Evolutionary conservation across 2,329 filamentous ascomycete species (phyloP).

Genomic region (Chrysoporthe deuterocubensis): DNA sequence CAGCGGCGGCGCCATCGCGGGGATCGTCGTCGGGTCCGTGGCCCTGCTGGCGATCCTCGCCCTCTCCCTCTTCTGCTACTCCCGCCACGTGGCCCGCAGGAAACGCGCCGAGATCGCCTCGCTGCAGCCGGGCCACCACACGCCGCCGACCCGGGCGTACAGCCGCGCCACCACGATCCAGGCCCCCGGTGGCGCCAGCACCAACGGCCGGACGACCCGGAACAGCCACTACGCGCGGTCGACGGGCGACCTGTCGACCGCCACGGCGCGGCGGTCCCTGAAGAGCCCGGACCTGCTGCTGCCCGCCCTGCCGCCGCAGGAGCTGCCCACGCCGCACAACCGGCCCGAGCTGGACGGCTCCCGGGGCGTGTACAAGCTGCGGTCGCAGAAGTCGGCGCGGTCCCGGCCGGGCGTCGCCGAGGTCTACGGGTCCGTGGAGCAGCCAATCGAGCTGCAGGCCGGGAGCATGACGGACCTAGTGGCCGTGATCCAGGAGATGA

Average conservation of each 20-base stretch:
- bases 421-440: conserved; percentile 16
- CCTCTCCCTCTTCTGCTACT: conserved; percentile 27
- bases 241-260: conserved; percentile 2
- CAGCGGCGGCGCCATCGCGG: conserved; percentile 34
- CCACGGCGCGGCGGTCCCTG: conserved; percentile 6
- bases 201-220: not conserved
- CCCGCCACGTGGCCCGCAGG: conserved; percentile 19
- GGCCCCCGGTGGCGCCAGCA: not conserved
- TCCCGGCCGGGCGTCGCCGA: not conserved
- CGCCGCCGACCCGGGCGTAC: conserved; percentile 1
- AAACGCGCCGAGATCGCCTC: conserved; percentile 22
- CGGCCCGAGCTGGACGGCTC: conserved; percentile 19
- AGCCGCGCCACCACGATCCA: conserved; percentile 6
- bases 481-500: conserved; percentile 5
- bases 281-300: conserved; percentile 12
- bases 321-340: conserved; percentile 25
- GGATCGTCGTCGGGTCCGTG: conserved; percentile 33
- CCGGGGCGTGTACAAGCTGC: conserved; percentile 4
- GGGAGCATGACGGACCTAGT: conserved; percentile 22
- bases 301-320: conserved; percentile 16
- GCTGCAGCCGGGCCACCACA: conserved; percentile 6
- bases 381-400: not conserved
- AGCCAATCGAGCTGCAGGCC: conserved; percentile 24
- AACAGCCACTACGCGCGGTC: conserved; percentile 14
- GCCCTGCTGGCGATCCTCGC: conserved; percentile 28